Percentiles rank a stretch among this genome's conserved stretches.
Conservation (phyloP, 495 filamentous ascomycete genomes). For the Xylaria castorea region DNA sequence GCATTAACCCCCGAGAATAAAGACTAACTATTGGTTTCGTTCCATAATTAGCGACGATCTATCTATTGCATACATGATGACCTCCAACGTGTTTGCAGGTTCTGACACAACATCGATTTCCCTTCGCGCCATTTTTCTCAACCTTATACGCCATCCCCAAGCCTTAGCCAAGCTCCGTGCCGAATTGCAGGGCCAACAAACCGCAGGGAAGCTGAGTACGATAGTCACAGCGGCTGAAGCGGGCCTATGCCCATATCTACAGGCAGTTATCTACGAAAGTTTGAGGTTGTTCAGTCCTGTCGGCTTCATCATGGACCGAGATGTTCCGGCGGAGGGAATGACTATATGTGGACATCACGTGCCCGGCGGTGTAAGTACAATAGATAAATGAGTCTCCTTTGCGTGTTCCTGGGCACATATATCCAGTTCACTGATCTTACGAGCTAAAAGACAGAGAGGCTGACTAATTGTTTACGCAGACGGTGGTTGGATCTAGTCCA, state of each 20-base stretch:
- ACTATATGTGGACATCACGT: conserved; percentile 17
- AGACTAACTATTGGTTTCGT: neutral
- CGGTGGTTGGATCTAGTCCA: conserved; percentile 61
- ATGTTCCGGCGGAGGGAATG: conserved; percentile 19
- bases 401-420: neutral
- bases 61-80: conserved; percentile 21
- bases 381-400: neutral
- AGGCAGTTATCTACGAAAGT: conserved; percentile 20
- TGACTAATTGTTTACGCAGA: conserved; percentile 36
- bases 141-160: neutral
- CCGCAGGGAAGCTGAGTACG: neutral
- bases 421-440: neutral
- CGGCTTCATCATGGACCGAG: neutral
- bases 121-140: conserved; percentile 20
- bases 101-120: conserved; percentile 21
- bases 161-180: conserved; percentile 6
- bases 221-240: conserved; percentile 12
- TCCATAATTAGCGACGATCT: neutral
- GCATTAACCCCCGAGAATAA: neutral
- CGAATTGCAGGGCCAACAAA: neutral
- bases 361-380: conserved; percentile 17
- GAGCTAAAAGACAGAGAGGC: neutral
- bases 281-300: conserved; percentile 10
- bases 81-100: conserved; percentile 22
- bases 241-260: conserved; percentile 14